Conservation (phyloP, 2,329 filamentous ascomycete species). For the Verruconis gallopava region DNA sequence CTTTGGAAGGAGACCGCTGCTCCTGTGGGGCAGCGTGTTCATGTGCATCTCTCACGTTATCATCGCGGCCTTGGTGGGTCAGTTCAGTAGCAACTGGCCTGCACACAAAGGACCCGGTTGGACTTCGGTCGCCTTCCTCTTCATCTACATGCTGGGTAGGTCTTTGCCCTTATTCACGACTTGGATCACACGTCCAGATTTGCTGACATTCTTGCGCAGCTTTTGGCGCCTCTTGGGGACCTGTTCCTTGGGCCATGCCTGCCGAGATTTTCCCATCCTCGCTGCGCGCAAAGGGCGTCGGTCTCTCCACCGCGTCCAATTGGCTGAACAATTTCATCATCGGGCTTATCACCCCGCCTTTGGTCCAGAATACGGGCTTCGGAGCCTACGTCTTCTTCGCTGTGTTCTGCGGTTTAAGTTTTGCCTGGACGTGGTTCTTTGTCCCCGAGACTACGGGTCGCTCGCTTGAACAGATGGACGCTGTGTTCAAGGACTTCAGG, state of each 20-base stretch:
- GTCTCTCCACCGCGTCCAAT: slow-evolving; percentile 48
- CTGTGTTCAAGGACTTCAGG: slow-evolving; percentile 21
- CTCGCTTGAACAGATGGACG: slow-evolving; percentile 25
- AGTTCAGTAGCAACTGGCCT: slow-evolving; percentile 38
- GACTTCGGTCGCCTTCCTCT: slow-evolving; percentile 44
- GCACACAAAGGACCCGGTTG: slow-evolving; percentile 40
- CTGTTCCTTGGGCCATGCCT: slow-evolving; percentile 35
- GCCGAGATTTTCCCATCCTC: slow-evolving; percentile 52
- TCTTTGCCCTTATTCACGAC: neutral
- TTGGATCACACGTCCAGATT: neutral
- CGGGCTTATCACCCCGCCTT: slow-evolving; percentile 51
- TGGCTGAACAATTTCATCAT: slow-evolving; percentile 55
- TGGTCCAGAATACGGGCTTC: slow-evolving; percentile 44
- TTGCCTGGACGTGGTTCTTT: slow-evolving; percentile 23
- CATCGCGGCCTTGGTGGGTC: slow-evolving; percentile 41
- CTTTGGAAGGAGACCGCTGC: slow-evolving; percentile 27
- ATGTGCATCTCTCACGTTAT: slow-evolving; percentile 37
- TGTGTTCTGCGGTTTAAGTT: slow-evolving; percentile 22
- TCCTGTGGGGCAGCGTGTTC: slow-evolving; percentile 30
- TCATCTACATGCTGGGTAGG: slow-evolving; percentile 43
- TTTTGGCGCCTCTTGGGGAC: slow-evolving; percentile 48
- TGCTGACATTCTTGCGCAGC: slow-evolving; percentile 16
- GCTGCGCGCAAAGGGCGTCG: slow-evolving; percentile 51
- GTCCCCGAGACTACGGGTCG: slow-evolving; percentile 24
- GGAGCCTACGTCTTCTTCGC: slow-evolving; percentile 29